Conservation (phyloP, 1,284 basidiomycete species). For the Moesziomyces sp. region DNA sequence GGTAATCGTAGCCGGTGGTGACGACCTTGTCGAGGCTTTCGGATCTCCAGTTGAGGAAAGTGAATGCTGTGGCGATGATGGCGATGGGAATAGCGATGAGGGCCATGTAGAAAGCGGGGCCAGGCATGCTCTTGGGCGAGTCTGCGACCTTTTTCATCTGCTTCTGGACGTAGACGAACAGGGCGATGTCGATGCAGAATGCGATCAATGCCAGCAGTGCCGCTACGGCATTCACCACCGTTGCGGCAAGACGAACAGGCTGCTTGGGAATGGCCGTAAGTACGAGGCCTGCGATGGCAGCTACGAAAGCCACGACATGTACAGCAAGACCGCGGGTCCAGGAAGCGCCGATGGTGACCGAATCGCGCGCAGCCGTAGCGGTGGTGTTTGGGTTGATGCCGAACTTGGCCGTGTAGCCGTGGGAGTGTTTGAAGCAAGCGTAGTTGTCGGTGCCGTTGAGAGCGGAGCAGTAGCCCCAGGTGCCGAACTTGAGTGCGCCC, state of each 20-base stretch:
- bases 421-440: constrained; percentile 38
- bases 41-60: constrained; percentile 20
- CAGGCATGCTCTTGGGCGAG: constrained; percentile 11
- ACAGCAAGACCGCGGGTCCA: constrained; percentile 50
- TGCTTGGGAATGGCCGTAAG: constrained; percentile 34
- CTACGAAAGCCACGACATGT: constrained; percentile 46
- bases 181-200: constrained; percentile 38
- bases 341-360: constrained; percentile 20
- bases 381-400: constrained; percentile 22
- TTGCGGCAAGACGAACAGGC: constrained; percentile 15
- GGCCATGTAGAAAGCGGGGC: constrained; percentile 43
- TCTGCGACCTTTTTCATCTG: constrained; percentile 23
- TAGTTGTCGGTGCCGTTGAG: constrained; percentile 16
- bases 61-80: constrained; percentile 7
- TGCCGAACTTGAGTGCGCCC: constrained; percentile 26
- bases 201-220: constrained; percentile 25
- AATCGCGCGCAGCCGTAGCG: constrained; percentile 13
- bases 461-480: constrained; percentile 48
- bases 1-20: constrained; percentile 22
- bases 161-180: constrained; percentile 30
- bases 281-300: constrained; percentile 21
- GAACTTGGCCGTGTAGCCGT: constrained; percentile 37
- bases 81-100: constrained; percentile 35
- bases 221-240: constrained; percentile 13
- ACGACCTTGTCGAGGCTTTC: constrained; percentile 16